Evolutionary conservation across 1,284 basidiomycete genomes (phyloP).

Genomic region (Pascua sp.): DNA sequence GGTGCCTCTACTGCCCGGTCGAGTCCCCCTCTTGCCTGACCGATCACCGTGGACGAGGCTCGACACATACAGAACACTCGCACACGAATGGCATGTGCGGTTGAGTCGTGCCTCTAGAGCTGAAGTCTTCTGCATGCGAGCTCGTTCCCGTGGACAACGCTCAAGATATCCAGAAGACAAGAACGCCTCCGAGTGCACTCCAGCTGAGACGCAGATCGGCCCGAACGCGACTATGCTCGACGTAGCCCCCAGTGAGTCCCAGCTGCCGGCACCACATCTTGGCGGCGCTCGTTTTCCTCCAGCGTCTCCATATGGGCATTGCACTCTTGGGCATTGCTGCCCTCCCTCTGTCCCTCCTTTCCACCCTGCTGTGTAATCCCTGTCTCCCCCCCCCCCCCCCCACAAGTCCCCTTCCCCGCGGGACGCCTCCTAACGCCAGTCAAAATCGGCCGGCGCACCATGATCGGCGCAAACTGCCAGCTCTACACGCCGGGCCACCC

Average conservation of each 20-base stretch:
- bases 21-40: too few relatives aligned
- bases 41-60: too few relatives aligned
- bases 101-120: too few relatives aligned
- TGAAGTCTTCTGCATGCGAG: too few relatives aligned
- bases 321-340: not conserved
- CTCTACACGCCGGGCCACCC: conserved; percentile 51
- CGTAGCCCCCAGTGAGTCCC: conserved; percentile 38
- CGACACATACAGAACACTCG: too few relatives aligned
- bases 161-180: too few relatives aligned
- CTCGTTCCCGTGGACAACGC: too few relatives aligned
- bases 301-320: not conserved
- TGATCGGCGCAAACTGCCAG: conserved; percentile 48
- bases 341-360: not conserved
- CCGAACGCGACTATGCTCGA: conserved; percentile 42
- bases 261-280: not conserved
- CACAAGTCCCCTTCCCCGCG: too few relatives aligned
- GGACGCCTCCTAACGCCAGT: conserved; percentile 28
- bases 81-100: too few relatives aligned
- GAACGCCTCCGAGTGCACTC: too few relatives aligned
- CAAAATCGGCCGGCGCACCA: conserved; percentile 43
- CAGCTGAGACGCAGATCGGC: conserved; percentile 20
- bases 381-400: not conserved
- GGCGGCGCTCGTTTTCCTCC: not conserved
- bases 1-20: too few relatives aligned
- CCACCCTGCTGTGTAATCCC: not conserved